Evolutionary conservation across 1,139 yeast species (phyloP), one percentile per base, ranked within the genome.

Genomic region (Yamadazyma diospyri): DNA sequence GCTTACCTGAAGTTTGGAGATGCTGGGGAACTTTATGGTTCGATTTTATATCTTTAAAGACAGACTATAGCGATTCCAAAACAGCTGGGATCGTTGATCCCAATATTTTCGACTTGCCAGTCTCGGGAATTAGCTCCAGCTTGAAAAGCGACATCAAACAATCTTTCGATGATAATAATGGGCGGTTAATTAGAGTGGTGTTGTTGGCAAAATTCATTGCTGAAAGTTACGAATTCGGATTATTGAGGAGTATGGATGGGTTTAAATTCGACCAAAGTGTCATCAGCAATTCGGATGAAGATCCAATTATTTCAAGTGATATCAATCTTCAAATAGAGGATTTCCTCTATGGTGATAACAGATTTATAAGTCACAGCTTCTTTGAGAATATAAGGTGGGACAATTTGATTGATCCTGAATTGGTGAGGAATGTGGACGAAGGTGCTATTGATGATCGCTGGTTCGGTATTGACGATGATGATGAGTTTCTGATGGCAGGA

Each of bases 11-110:
- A 56, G 84, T 79, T 18, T 82, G 89, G 88, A 79, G 79, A 51
- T 79, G 88, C 49, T 82, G 92, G 88, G 94, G 94, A 2, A 76
- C 88, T 0, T 57, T 83, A 26, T 83, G 92, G 89, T 83, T 76
- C 57, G 89, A 83, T 53, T 64, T 66, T 27, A 60, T 80, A 26
- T 42, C 51, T 6, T 43, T 57, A 18, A 78, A 78, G 43, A 63
- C 64, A 3, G 82, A 77, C 43, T 78, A 72, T 43, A 63, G 63
- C 25, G 73, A 67, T 34, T 60, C 68, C 29, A 69, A 61, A 33
- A 69, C 69, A 25, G 76, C 83, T 4, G 89, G 89, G 5, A 74
- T 81, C 12, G 55, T 58, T 33, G 75, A 72, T 38, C 47, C 49
- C 33, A 70, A 73, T 45, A 65, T 79, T 40, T 75, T 81, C 47